Evolutionary conservation across 306 rosid species (phyloP).

Genomic region (Rosa chinensis): DNA sequence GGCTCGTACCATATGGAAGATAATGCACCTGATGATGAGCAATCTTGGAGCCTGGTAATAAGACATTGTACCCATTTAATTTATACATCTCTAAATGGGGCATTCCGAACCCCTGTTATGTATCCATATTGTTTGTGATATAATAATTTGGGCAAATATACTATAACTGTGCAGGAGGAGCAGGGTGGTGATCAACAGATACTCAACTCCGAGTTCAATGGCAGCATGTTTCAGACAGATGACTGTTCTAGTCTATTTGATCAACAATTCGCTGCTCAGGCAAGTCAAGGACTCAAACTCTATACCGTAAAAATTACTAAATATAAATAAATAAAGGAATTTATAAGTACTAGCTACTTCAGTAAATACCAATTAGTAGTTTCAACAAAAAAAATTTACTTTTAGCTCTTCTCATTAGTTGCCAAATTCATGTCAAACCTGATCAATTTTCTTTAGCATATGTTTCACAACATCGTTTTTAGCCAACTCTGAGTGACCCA

Average conservation of each 20-base stretch:
- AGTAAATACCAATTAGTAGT: no score
- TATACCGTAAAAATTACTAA: no score
- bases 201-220: background rate
- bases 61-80: background rate
- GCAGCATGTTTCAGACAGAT: conserved; percentile 16
- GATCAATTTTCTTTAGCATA: background rate
- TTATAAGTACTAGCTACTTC: no score
- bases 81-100: background rate
- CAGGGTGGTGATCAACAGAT: conserved; percentile 19
- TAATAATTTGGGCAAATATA: background rate
- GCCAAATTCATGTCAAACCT: no score
- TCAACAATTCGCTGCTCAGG: conserved; percentile 14
- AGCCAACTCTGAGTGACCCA: background rate
- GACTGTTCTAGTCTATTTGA: background rate
- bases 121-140: background rate
- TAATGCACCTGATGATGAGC: background rate
- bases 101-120: background rate
- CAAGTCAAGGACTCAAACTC: conserved; percentile 3
- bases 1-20: conserved; percentile 3
- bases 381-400: no score
- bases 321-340: no score
- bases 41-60: conserved; percentile 26
- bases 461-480: background rate
- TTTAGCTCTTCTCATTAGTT: no score
- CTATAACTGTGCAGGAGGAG: background rate